A percentile compares a stretch with the other conserved stretches of the same genome.
phyloP scores from a whole-genome alignment of 2,329 filamentous ascomycete species.

The Aspergillus sp. region DNA sequence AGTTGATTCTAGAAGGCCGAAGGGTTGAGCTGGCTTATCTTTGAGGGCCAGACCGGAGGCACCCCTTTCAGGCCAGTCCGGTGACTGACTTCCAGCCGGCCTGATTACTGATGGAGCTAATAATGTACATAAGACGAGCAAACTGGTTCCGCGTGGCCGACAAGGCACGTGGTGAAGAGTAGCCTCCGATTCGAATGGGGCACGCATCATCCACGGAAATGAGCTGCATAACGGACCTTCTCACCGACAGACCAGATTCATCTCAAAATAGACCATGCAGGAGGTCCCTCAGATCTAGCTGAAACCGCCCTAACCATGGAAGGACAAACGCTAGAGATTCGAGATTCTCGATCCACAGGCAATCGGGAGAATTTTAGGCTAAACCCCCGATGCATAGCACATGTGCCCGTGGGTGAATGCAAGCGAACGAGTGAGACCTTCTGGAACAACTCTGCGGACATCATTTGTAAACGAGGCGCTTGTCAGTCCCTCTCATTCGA shows the following conservation, averaged over 20 bases:
- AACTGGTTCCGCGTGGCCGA: background rate
- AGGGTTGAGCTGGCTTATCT: too few relatives aligned
- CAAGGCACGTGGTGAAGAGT: background rate
- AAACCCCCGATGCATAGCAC: background rate
- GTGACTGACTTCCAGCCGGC: too few relatives aligned
- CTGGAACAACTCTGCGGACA: background rate
- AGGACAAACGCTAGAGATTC: background rate
- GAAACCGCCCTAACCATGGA: background rate
- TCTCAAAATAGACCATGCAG: background rate
- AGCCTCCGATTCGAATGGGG: background rate
- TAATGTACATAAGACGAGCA: background rate
- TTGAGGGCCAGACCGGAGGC: too few relatives aligned
- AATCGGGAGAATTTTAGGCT: background rate
- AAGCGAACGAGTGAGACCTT: background rate
- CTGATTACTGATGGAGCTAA: too few relatives aligned
- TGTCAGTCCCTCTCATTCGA: background rate
- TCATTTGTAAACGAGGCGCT: background rate
- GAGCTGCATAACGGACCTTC: background rate
- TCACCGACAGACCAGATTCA: background rate
- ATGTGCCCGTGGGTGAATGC: background rate
- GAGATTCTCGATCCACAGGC: background rate
- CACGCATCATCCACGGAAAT: background rate
- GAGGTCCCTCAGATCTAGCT: background rate
- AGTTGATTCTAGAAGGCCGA: too few relatives aligned
- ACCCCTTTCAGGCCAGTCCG: too few relatives aligned